phyloP scores from a whole-genome alignment of 306 rosid genomes.

The Abrus precatorius region DNA sequence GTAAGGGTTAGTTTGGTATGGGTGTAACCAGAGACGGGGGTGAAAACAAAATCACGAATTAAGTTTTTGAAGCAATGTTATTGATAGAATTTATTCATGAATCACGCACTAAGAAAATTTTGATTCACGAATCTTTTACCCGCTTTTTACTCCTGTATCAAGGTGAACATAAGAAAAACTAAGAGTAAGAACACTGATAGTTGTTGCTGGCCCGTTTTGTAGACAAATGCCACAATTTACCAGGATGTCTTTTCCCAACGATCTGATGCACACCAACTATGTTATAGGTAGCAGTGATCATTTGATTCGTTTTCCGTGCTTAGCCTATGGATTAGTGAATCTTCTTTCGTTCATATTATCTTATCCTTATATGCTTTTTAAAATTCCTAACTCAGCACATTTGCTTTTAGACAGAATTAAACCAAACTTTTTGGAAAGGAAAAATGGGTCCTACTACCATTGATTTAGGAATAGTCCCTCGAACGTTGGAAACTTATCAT shows the following conservation, averaged over 20 bases:
- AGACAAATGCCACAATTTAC: constrained; percentile 87
- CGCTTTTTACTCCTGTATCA: no score
- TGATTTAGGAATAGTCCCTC: constrained; percentile 84
- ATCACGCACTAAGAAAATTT: no score
- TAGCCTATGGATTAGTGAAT: background rate
- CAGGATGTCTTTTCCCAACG: constrained; percentile 93
- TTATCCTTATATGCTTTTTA: constrained; percentile 45
- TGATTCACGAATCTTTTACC: no score
- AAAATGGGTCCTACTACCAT: constrained; percentile 75
- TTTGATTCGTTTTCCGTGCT: background rate
- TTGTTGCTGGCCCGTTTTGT: constrained; percentile 44
- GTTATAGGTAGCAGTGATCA: constrained; percentile 54
- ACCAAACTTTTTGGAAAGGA: constrained; percentile 70
- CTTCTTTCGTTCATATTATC: background rate
- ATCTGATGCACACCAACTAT: constrained; percentile 72
- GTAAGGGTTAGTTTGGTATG: no score
- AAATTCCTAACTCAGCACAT: constrained; percentile 51
- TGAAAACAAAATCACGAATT: no score
- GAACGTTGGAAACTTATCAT: constrained; percentile 59
- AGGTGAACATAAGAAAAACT: no score
- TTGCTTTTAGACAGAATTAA: constrained; percentile 77
- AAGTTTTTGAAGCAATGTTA: no score
- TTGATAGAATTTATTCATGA: no score
- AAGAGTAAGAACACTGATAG: constrained; percentile 51
- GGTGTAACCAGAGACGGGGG: no score